Evolutionary conservation across 1,284 basidiomycete species (phyloP), one percentile per base, ranked within the genome.

Genomic region (Thelephora terrestris): DNA sequence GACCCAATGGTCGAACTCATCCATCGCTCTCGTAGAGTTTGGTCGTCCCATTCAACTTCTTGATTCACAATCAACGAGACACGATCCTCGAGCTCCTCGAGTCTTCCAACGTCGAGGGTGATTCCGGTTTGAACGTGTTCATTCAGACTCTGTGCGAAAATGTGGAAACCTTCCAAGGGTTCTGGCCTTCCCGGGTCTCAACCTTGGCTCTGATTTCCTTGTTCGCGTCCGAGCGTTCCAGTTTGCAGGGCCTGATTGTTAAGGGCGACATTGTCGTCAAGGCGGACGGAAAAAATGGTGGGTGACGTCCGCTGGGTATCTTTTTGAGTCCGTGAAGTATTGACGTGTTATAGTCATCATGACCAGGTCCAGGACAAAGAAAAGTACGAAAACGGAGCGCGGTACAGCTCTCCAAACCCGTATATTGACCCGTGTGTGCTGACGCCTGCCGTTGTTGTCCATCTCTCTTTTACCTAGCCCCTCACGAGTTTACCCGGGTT

Each of bases 121-220:
- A 76, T 16, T 75, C 73, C 7, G 81, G 80, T 0, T 75, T 98
- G 14, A 81, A 91, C 54, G 76, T 96, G 39, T 73, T 99, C 20
- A 74, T 95, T 36, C 76, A 83, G 49, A 84, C 85, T 1, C 98
- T 95, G 95, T 90, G 86, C 59, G 94, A 98, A 61, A 92, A 91
- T 58, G 85, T 86, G 23, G 89, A 91, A 64, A 91, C 88, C 6
- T 88, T 98, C 73, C 89, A 92, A 60, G 94, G 95, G 32, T 91
- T 86, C 65, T 97, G 93, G 92, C 84, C 90, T 18, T 81, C 82
- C 14, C 79, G 90, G 32, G 76, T 93, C 60, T 91, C 89, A 63
- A 84, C 81, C 20, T 70, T 97, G 45, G 94, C 85, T 0, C 68
- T 99, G 44, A 78, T 79, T 43, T 81, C 88, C 54, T 71, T 99